These are phyloP conservation scores for Sclerospora graminicola DNA, from an alignment of 352 stramenopile genomes.

Conservation along the genomic window DNA sequence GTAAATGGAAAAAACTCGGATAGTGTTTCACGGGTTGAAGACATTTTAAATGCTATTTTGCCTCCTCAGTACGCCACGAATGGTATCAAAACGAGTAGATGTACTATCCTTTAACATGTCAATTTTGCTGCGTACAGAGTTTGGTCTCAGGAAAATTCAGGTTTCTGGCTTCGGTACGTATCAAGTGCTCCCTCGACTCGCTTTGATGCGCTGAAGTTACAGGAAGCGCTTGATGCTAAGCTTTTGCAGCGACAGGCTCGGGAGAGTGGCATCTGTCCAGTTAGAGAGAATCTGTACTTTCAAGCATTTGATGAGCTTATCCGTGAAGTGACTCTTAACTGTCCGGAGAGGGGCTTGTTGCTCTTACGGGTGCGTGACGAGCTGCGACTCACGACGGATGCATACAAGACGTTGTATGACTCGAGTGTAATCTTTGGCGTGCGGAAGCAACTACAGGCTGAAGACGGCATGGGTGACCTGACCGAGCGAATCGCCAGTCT, in stretches of 20 bases:
- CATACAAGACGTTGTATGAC: constrained; percentile 92
- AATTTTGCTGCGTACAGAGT: constrained; percentile 28
- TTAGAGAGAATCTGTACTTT: constrained; percentile 89
- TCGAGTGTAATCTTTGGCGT: constrained; percentile 91
- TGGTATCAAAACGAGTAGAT: too few relatives aligned
- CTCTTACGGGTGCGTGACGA: constrained; percentile 92
- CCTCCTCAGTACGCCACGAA: constrained; percentile 25
- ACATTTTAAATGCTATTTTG: constrained; percentile 66
- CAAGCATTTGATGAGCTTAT: constrained; percentile 92
- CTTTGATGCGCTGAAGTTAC: too few relatives aligned
- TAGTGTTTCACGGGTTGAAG: constrained; percentile 54
- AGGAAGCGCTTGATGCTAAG: constrained; percentile 84
- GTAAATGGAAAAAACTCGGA: constrained; percentile 25
- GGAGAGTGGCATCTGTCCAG: constrained; percentile 88
- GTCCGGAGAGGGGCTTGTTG: too few relatives aligned
- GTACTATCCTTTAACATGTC: constrained; percentile 1
- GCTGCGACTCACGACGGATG: too few relatives aligned
- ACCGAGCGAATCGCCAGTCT: constrained; percentile 48
- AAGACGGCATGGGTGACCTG: constrained; percentile 88
- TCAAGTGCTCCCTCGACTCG: constrained; percentile 85
- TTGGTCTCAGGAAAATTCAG: constrained; percentile 72
- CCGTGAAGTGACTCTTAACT: too few relatives aligned
- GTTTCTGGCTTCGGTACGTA: constrained; percentile 87
- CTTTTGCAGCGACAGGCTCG: constrained; percentile 85
- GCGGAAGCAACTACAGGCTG: constrained; percentile 89